These are phyloP conservation scores for Cytospora piceicola DNA, from an alignment of 2,329 filamentous ascomycete genomes.

Conservation along the genomic window DNA sequence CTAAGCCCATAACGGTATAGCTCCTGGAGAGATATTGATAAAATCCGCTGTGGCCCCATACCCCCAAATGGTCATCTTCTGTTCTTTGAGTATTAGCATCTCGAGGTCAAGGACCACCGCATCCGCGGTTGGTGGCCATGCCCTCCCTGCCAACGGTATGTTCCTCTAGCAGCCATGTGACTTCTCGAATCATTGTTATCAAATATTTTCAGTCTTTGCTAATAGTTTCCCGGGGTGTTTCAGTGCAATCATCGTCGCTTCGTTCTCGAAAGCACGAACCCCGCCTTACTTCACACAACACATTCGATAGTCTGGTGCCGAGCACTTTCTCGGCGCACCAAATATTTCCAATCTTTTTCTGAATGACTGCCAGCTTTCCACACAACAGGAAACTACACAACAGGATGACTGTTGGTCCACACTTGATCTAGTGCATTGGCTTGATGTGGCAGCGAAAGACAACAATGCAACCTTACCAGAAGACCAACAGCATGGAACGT, in stretches of 20 bases:
- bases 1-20: background rate
- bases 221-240: background rate
- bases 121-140: background rate
- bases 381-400: no score
- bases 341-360: no score
- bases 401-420: no score
- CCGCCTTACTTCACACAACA: background rate
- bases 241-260: background rate
- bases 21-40: no score
- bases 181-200: background rate
- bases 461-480: constrained; percentile 1
- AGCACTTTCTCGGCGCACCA: constrained; percentile 12
- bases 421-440: no score
- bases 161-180: background rate
- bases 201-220: background rate
- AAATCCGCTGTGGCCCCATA: no score
- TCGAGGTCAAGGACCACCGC: background rate
- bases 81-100: background rate
- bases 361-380: no score
- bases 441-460: background rate
- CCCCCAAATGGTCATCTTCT: background rate
- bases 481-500: constrained; percentile 4
- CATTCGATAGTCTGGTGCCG: constrained; percentile 13
- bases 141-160: background rate
- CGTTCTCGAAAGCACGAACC: no score